Conservation (phyloP, 2,329 filamentous ascomycete genomes). For the Colletotrichum sp. region DNA sequence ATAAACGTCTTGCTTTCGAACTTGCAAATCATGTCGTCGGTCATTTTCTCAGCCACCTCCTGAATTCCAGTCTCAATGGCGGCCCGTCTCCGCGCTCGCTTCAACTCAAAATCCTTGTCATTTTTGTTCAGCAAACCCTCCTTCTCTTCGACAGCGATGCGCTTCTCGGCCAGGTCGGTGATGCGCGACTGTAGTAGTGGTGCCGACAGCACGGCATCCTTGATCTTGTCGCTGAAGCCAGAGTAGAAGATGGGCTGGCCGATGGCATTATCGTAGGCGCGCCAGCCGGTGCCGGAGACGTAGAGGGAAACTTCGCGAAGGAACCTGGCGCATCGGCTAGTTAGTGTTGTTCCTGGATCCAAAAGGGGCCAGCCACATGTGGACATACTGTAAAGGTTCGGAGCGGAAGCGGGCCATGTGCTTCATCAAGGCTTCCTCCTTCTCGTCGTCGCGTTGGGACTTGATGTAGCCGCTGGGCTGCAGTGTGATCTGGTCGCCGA, state of each 20-base stretch:
- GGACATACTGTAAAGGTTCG: conserved; percentile 61
- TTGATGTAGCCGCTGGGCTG: conserved; percentile 74
- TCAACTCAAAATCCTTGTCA: conserved; percentile 57
- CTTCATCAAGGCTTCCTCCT: conserved; percentile 75
- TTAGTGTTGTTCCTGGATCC: conserved; percentile 14
- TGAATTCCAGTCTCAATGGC: conserved; percentile 76
- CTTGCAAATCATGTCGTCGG: conserved; percentile 98
- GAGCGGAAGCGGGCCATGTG: conserved; percentile 87
- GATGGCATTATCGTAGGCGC: conserved; percentile 87
- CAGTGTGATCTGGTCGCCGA: conserved; percentile 75
- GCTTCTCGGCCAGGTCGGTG: conserved; percentile 73
- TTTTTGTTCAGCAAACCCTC: conserved; percentile 69
- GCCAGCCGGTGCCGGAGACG: conserved; percentile 93
- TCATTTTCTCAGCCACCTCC: conserved; percentile 84
- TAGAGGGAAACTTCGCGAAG: conserved; percentile 92
- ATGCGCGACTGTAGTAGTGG: conserved; percentile 78
- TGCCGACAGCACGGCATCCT: conserved; percentile 74
- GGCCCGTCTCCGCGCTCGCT: conserved; percentile 58
- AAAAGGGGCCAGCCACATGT: background rate
- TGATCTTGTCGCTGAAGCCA: conserved; percentile 93
- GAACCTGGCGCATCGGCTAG: conserved; percentile 59
- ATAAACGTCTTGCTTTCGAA: conserved; percentile 96
- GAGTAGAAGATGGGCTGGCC: conserved; percentile 93
- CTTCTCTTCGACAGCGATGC: conserved; percentile 76
- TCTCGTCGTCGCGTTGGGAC: conserved; percentile 50